These are phyloP conservation scores for Eimeria acervulina DNA, from an alignment of 169 alveolate species.

Conservation along the genomic window DNA sequence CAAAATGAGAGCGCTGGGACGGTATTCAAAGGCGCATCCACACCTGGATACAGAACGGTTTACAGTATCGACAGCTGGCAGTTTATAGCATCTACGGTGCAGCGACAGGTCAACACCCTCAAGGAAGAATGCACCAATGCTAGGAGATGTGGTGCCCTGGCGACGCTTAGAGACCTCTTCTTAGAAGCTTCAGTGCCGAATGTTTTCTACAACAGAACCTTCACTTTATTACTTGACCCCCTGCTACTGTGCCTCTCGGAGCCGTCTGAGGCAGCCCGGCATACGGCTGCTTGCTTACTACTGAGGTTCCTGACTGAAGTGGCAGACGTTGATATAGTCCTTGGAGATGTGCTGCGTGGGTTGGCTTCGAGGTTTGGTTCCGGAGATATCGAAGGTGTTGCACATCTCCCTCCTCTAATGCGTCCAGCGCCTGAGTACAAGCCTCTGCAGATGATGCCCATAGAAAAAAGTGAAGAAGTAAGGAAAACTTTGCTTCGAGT, in stretches of 20 bases:
- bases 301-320: slow-evolving; percentile 37
- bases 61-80: slow-evolving; percentile 45
- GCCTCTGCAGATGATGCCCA: slow-evolving; percentile 82
- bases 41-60: background rate
- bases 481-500: slow-evolving; percentile 49
- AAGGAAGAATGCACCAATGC: slow-evolving; percentile 48
- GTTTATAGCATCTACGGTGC: slow-evolving; percentile 33
- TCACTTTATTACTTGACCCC: slow-evolving; percentile 29
- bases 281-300: slow-evolving; percentile 32
- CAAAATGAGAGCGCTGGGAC: background rate
- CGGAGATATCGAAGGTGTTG: slow-evolving; percentile 81
- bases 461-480: slow-evolving; percentile 82
- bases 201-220: slow-evolving; percentile 37
- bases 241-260: slow-evolving; percentile 68
- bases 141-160: background rate
- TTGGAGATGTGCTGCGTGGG: slow-evolving; percentile 57
- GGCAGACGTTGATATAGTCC: slow-evolving; percentile 1
- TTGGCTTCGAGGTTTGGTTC: slow-evolving; percentile 77
- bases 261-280: slow-evolving; percentile 50
- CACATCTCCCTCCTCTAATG: slow-evolving; percentile 82
- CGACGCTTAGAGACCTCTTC: slow-evolving; percentile 29
- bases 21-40: background rate
- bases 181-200: slow-evolving; percentile 24
- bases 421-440: slow-evolving; percentile 81
- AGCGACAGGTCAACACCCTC: slow-evolving; percentile 48